Evolutionary conservation across 106 monocot species (phyloP).

Genomic region (Dioscorea zingiberensis): DNA sequence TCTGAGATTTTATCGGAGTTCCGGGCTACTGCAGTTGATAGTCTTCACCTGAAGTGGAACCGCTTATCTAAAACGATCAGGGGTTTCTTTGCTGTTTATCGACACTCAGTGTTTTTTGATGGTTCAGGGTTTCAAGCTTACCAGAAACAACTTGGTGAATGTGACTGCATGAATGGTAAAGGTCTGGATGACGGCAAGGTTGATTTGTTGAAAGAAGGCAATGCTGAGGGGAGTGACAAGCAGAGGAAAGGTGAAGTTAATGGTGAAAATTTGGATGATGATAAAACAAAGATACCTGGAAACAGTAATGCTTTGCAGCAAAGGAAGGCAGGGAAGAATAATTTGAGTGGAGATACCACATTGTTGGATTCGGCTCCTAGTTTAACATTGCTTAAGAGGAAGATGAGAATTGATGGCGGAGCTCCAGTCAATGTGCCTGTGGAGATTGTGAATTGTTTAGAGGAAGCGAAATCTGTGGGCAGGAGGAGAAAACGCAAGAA

Average conservation of each 20-base stretch:
- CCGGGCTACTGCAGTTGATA: constrained; percentile 9
- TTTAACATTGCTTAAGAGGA: constrained; percentile 1
- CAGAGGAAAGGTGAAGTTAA: not conserved
- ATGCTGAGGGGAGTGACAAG: not conserved
- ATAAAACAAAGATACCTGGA: not conserved
- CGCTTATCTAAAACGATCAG: constrained; percentile 7
- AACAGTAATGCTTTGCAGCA: not conserved
- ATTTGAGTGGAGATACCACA: not conserved
- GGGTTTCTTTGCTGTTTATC: constrained; percentile 22
- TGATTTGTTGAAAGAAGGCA: not conserved
- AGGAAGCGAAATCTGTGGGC: not conserved
- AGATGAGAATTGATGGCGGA: not conserved
- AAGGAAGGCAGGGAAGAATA: not conserved
- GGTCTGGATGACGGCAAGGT: not conserved
- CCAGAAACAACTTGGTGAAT: constrained; percentile 1
- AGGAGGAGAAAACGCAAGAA: not conserved
- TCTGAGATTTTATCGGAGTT: constrained; percentile 19
- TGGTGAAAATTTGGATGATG: not conserved
- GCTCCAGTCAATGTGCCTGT: not conserved
- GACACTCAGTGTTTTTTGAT: constrained; percentile 18
- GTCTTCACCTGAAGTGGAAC: constrained; percentile 26
- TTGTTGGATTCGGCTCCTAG: not conserved
- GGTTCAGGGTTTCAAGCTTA: constrained; percentile 11
- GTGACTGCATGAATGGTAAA: not conserved
- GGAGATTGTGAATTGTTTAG: not conserved